A percentile compares a stretch with the other conserved stretches of the same genome.
These are phyloP conservation scores for Erysimum pusillum DNA, from an alignment of 441 rosid species.

Conservation along the genomic window DNA sequence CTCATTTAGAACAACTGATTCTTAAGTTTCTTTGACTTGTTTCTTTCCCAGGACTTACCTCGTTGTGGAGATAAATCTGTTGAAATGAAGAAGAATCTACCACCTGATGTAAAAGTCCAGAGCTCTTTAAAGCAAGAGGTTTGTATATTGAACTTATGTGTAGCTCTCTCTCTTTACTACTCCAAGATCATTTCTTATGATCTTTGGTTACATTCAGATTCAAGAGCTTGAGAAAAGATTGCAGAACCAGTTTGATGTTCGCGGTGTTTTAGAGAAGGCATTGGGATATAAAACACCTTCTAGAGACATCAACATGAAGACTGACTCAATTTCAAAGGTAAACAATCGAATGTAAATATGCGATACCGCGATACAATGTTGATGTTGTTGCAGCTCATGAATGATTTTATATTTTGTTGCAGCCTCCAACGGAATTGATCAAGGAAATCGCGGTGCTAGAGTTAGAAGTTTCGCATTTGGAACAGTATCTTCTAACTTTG, in stretches of 20 bases:
- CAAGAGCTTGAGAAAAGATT: constrained; percentile 86
- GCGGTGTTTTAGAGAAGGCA: constrained; percentile 79
- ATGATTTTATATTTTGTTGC: constrained; percentile 30
- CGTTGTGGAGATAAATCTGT: constrained; percentile 48
- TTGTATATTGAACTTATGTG: constrained; percentile 23
- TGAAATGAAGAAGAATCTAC: constrained; percentile 57
- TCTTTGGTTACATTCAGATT: constrained; percentile 61
- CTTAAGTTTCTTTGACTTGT: constrained; percentile 22
- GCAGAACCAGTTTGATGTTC: constrained; percentile 87
- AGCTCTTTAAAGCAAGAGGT: constrained; percentile 86
- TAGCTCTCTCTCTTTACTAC: constrained; percentile 11
- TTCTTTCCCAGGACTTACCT: constrained; percentile 57
- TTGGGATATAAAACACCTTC: constrained; percentile 69
- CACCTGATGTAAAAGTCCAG: constrained; percentile 55
- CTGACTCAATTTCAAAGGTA: constrained; percentile 49
- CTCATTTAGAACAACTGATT: not conserved
- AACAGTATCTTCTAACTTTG: constrained; percentile 87
- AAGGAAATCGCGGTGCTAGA: constrained; percentile 90
- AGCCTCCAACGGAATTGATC: constrained; percentile 86
- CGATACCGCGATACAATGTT: not conserved
- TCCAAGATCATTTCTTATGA: not conserved
- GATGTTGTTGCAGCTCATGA: constrained; percentile 16
- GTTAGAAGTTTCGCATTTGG: constrained; percentile 90
- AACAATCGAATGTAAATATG: not conserved
- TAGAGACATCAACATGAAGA: constrained; percentile 53